A percentile compares a stretch with the other conserved stretches of the same genome.
phyloP scores from a whole-genome alignment of 768 basidiomycete species.

The Fomitopsis serialis region DNA sequence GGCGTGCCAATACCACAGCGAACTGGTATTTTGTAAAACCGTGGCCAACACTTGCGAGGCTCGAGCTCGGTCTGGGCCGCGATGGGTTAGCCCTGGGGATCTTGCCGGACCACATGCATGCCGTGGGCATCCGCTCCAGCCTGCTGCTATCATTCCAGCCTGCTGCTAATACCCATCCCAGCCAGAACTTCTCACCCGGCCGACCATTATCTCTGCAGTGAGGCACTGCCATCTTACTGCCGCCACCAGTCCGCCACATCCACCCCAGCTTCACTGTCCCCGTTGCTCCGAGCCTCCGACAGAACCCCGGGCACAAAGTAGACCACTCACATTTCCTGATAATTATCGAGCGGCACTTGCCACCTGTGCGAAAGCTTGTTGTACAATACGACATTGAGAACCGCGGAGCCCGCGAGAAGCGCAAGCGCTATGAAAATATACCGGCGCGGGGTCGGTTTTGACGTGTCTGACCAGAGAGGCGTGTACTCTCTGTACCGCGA shows the following conservation, averaged over 20 bases:
- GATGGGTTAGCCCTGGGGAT: no score
- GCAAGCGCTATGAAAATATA: background rate
- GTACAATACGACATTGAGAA: background rate
- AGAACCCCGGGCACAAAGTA: background rate
- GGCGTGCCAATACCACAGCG: no score
- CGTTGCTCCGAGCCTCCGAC: background rate
- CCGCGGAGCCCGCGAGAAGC: background rate
- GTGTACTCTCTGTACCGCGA: conserved; percentile 4
- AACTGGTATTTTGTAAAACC: no score
- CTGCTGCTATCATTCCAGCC: no score
- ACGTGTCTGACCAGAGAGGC: conserved; percentile 1
- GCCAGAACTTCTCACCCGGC: no score
- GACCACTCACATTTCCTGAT: conserved; percentile 14
- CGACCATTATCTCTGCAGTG: no score
- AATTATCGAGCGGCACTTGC: conserved; percentile 12
- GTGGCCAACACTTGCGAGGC: no score
- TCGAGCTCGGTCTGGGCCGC: no score
- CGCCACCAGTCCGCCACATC: background rate
- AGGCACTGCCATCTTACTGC: no score
- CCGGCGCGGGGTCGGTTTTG: background rate
- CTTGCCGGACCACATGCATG: no score
- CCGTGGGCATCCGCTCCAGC: no score
- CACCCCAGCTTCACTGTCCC: background rate
- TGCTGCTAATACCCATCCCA: no score
- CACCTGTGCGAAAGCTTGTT: background rate